These are phyloP conservation scores for Setaria italica DNA, from an alignment of 202 grass and related monocot genomes.

Conservation along the genomic window DNA sequence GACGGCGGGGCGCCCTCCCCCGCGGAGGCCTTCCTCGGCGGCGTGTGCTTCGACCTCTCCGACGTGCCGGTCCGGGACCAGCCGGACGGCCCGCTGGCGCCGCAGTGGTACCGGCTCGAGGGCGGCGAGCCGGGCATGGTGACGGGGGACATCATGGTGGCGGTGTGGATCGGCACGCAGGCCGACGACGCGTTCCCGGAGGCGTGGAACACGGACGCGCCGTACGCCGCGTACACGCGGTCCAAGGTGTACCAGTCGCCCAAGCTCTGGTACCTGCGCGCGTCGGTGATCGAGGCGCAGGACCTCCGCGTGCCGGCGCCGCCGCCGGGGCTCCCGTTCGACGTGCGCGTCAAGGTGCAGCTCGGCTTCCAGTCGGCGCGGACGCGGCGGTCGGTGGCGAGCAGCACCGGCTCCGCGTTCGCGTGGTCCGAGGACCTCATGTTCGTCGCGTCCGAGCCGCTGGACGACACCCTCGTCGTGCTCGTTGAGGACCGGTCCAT, in stretches of 20 bases:
- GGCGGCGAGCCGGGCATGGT: constrained; percentile 61
- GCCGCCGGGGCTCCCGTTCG: constrained; percentile 62
- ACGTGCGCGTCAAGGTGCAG: constrained; percentile 84
- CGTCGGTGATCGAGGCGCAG: constrained; percentile 82
- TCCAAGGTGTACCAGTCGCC: constrained; percentile 98
- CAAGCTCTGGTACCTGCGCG: constrained; percentile 91
- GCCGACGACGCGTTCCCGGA: constrained; percentile 91
- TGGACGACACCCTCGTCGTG: constrained; percentile 65
- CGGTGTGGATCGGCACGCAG: constrained; percentile 96
- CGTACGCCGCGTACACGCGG: constrained; percentile 79
- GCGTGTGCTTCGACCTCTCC: constrained; percentile 97
- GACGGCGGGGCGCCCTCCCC: constrained; percentile 51
- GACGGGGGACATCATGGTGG: constrained; percentile 87
- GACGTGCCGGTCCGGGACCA: constrained; percentile 84
- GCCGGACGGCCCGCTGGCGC: constrained; percentile 80
- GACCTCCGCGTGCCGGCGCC: constrained; percentile 74
- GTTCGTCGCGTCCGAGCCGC: constrained; percentile 82
- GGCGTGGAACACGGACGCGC: constrained; percentile 81
- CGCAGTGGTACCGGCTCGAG: constrained; percentile 96
- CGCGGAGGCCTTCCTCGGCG: constrained; percentile 68
- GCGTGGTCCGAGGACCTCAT: constrained; percentile 93
- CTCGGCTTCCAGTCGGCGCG: constrained; percentile 84
- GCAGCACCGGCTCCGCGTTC: constrained; percentile 71
- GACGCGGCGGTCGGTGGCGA: constrained; percentile 72
- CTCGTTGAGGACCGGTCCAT: constrained; percentile 82